These are phyloP conservation scores for Solanum hybrid DNA, from an alignment of 305 asterid species.

Conservation along the genomic window DNA sequence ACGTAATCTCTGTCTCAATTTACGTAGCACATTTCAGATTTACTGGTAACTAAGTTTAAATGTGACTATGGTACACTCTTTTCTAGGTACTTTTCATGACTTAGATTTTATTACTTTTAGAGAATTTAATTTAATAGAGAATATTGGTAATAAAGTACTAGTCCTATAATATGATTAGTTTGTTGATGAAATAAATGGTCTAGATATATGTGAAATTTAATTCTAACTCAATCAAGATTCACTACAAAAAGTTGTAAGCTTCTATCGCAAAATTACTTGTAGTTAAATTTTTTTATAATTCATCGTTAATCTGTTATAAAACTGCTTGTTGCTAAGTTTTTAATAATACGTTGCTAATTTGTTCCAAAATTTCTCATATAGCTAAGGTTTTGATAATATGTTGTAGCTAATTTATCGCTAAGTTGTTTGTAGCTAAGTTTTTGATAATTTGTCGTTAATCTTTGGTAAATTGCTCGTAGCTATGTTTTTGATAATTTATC, in stretches of 20 bases:
- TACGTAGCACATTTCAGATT: too few species aligned
- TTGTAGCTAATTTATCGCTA: too few species aligned
- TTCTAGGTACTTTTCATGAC: constrained; percentile 49
- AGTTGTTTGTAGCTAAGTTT: background rate
- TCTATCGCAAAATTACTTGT: background rate
- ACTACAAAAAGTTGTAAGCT: background rate
- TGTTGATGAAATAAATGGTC: constrained; percentile 7
- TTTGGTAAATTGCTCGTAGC: background rate
- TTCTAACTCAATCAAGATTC: background rate
- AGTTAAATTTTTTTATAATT: background rate
- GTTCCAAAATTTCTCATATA: too few species aligned
- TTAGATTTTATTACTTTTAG: background rate
- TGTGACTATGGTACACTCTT: constrained; percentile 82
- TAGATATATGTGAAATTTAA: background rate
- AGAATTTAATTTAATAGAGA: background rate
- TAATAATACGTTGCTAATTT: background rate
- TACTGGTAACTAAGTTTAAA: constrained; percentile 7
- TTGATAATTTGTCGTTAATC: background rate
- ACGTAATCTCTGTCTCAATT: background rate
- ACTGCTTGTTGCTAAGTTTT: background rate
- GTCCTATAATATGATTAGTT: constrained; percentile 5
- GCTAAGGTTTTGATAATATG: background rate
- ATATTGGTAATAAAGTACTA: background rate
- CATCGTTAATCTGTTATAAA: background rate
- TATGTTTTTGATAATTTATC: background rate